Percentiles rank a stretch among this genome's conserved stretches.
These are phyloP conservation scores for Cylindrotheca closterium DNA, from an alignment of 108 stramenopile genomes.

Conservation along the genomic window DNA sequence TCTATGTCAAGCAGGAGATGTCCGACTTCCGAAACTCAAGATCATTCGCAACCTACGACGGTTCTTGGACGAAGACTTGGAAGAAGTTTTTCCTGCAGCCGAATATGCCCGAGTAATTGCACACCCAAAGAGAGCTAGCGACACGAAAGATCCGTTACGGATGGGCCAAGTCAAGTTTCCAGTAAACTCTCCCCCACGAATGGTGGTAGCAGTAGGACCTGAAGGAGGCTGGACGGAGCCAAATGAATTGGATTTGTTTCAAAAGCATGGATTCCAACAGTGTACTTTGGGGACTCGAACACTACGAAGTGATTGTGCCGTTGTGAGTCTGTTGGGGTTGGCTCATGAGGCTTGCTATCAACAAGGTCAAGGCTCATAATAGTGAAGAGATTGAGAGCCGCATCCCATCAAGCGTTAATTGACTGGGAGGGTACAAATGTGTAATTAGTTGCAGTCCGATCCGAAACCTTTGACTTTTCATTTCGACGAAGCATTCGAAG, in stretches of 20 bases:
- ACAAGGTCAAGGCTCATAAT: neutral
- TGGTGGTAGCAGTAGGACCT: slow-evolving; percentile 84
- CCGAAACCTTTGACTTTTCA: neutral
- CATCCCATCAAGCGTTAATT: neutral
- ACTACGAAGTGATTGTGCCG: slow-evolving; percentile 90
- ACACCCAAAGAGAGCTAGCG: slow-evolving; percentile 61
- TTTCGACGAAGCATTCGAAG: no score
- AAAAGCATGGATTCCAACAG: slow-evolving; percentile 72
- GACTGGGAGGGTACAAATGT: neutral
- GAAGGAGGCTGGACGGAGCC: slow-evolving; percentile 95
- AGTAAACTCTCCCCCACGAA: slow-evolving; percentile 24
- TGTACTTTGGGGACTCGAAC: slow-evolving; percentile 75
- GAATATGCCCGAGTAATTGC: slow-evolving; percentile 75
- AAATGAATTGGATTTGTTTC: slow-evolving; percentile 76
- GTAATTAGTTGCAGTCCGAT: neutral
- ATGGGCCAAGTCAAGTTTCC: slow-evolving; percentile 70
- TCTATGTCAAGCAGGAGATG: slow-evolving; percentile 74
- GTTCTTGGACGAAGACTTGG: slow-evolving; percentile 63
- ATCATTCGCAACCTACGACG: slow-evolving; percentile 39
- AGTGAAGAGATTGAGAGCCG: neutral
- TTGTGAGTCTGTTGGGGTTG: slow-evolving; percentile 76
- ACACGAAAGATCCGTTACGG: slow-evolving; percentile 24
- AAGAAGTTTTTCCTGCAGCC: slow-evolving; percentile 56
- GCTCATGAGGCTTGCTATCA: slow-evolving; percentile 71
- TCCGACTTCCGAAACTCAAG: slow-evolving; percentile 58